These are phyloP conservation scores for Salix exigua DNA, from an alignment of 345 rosid species.

Conservation along the genomic window DNA sequence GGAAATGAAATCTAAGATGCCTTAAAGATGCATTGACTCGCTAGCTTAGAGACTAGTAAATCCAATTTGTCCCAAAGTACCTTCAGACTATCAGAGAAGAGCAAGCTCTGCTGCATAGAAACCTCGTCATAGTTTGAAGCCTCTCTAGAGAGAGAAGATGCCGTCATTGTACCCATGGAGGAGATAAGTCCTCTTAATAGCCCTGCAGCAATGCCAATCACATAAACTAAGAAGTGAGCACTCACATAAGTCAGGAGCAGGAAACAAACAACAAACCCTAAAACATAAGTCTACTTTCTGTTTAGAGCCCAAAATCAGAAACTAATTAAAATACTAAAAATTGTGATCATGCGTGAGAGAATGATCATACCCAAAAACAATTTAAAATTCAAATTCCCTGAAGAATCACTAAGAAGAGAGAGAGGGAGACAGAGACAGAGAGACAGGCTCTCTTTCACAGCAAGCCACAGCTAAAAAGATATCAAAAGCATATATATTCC, in stretches of 20 bases:
- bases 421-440: neutral
- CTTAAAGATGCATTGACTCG: neutral
- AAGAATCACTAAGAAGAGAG: neutral
- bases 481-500: constrained; percentile 12
- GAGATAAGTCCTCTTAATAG: neutral
- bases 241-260: too few species aligned
- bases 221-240: constrained; percentile 16
- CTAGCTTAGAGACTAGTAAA: neutral
- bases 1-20: neutral
- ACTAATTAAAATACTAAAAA: neutral
- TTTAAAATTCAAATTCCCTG: neutral
- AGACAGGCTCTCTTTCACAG: constrained; percentile 10
- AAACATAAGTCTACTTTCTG: neutral
- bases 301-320: neutral
- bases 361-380: neutral
- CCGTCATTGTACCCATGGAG: constrained; percentile 47
- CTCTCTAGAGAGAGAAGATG: constrained; percentile 53
- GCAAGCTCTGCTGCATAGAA: constrained; percentile 80
- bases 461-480: constrained; percentile 19
- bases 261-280: neutral
- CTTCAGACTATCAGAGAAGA: constrained; percentile 84
- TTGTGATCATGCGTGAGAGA: too few species aligned
- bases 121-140: constrained; percentile 72
- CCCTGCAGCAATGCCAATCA: constrained; percentile 24
- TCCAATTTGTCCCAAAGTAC: constrained; percentile 26